Percentiles rank a stretch among this genome's conserved stretches.
Evolutionary conservation across 139 green algal genomes (phyloP).

Genomic region (Coelastrella sp.): DNA sequence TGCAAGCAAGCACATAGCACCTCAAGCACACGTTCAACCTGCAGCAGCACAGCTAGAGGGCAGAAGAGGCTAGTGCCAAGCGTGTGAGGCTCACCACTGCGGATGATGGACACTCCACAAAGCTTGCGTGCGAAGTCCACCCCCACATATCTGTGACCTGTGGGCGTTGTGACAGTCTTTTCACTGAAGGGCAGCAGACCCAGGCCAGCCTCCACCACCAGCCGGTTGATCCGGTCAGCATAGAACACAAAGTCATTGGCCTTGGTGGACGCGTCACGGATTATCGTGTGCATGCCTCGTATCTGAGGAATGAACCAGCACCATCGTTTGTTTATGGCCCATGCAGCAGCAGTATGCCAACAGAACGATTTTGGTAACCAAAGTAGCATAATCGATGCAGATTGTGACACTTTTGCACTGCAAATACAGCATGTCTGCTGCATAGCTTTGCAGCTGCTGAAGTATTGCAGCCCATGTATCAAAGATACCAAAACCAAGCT

Average conservation of each 20-base stretch:
- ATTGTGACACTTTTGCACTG: too few relatives aligned
- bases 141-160: constrained; percentile 77
- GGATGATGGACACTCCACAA: constrained; percentile 96
- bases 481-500: too few relatives aligned
- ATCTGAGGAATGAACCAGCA: constrained; percentile 53
- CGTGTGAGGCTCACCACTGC: constrained; percentile 64
- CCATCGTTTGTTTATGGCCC: neutral
- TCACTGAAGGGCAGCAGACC: constrained; percentile 91
- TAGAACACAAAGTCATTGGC: constrained; percentile 97
- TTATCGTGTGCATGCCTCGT: constrained; percentile 97
- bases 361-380: neutral
- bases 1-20: too few relatives aligned
- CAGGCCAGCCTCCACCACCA: constrained; percentile 84
- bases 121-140: constrained; percentile 94
- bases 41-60: too few relatives aligned
- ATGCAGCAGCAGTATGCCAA: constrained; percentile 55
- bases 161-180: constrained; percentile 40
- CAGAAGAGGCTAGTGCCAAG: too few relatives aligned
- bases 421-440: too few relatives aligned
- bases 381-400: neutral
- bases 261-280: constrained; percentile 82
- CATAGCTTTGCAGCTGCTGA: too few relatives aligned
- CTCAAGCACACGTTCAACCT: too few relatives aligned
- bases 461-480: too few relatives aligned
- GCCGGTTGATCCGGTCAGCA: constrained; percentile 59